Evolutionary conservation across 345 rosid genomes (phyloP), one percentile per base, ranked within the genome.

Genomic region (Rubroshorea leprosula): DNA sequence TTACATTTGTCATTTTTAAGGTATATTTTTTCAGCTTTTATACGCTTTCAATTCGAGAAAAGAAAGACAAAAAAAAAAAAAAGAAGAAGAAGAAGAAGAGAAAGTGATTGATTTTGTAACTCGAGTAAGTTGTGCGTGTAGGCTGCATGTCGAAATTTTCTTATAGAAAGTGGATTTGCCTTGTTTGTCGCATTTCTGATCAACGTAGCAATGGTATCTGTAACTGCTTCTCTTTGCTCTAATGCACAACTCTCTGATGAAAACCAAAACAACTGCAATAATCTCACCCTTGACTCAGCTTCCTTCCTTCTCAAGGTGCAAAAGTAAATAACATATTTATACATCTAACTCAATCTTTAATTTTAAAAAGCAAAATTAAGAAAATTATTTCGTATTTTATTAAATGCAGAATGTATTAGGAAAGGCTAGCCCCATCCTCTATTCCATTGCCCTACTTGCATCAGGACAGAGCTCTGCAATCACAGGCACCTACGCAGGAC

Each of bases 381-480:
- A n/a, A n/a, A n/a, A n/a, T 44, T n/a, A 35, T n/a, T n/a, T n/a
- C n/a, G 12, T 2, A 8, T 6, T 6, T 3, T 35, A 35, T 35
- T 35, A 2, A 35, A 35, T 60, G 29, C 82, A 86, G 89, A 83
- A 83, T 72, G 82, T 81, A 43, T 26, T 86, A 55, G 90, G 94
- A 25, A 74, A 70, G 50, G 81, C 86, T 4, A 83, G 90, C 69
- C 69, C 76, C 9, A 72, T 49, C 0, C 25, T 86, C 23, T 86
- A 86, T 55, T 87, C 72, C 16, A 66, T 86, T 48, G 82, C 94
- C 7, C 68, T 86, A 13, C 63, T 86, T 8, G 94, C 94, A 13
- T 86, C 94, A 0, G 89, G 89, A 5, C 94, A 86, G 48, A 76
- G 87, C 73, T 80, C 89, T 4, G 22, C 89, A 23, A 83, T 86